These are phyloP conservation scores for Pleochaeta shiraiana DNA, from an alignment of 2,329 filamentous ascomycete species.

Conservation along the genomic window DNA sequence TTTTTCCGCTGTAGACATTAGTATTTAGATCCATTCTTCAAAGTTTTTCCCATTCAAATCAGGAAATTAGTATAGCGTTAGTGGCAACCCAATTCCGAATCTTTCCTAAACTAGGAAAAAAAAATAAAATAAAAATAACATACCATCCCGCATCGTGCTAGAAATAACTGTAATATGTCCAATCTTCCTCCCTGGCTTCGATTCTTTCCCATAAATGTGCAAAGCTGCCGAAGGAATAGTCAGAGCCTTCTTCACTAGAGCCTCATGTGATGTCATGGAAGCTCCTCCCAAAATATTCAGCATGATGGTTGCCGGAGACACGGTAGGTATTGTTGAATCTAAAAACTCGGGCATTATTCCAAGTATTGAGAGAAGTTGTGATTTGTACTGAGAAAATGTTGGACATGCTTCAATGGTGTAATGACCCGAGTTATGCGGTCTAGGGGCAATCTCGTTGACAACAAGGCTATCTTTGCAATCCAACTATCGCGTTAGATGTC, in stretches of 20 bases:
- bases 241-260: constrained; percentile 30
- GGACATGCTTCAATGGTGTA: constrained; percentile 85
- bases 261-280: constrained; percentile 37
- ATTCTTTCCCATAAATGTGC: constrained; percentile 82
- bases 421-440: constrained; percentile 48
- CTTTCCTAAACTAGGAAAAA: no score
- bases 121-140: background rate
- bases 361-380: constrained; percentile 59
- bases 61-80: no score
- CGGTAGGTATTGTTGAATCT: constrained; percentile 19
- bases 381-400: constrained; percentile 74
- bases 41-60: no score
- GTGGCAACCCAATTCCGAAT: no score
- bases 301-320: constrained; percentile 37
- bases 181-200: constrained; percentile 80
- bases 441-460: constrained; percentile 14
- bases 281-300: constrained; percentile 58
- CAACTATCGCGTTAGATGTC: no score
- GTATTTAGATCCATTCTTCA: background rate
- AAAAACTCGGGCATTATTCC: constrained; percentile 23
- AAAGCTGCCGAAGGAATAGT: constrained; percentile 37
- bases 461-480: background rate
- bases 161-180: constrained; percentile 76
- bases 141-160: constrained; percentile 33
- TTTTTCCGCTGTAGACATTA: constrained; percentile 28